Conservation (phyloP, 306 rosid species). For the Cercis canadensis region DNA sequence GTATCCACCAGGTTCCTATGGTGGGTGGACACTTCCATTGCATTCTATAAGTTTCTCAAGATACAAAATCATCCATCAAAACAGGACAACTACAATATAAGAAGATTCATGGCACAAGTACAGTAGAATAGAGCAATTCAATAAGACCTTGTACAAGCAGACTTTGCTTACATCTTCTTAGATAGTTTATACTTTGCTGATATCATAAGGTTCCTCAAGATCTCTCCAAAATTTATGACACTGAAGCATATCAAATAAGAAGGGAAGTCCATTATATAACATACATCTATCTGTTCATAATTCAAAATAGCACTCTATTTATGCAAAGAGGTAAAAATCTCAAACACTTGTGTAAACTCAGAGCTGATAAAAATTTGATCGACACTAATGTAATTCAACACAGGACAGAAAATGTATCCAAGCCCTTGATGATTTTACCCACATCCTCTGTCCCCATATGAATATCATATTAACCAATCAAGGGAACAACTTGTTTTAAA, state of each 20-base stretch:
- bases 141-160: neutral
- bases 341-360: too few relatives aligned
- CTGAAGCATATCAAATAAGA: neutral
- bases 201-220: neutral
- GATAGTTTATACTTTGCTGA: too few relatives aligned
- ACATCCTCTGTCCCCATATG: too few relatives aligned
- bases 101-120: neutral
- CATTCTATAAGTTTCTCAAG: too few relatives aligned
- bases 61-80: neutral
- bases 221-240: neutral
- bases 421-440: neutral
- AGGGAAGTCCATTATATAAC: too few relatives aligned
- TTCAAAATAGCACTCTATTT: neutral
- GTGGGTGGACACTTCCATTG: neutral
- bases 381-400: neutral
- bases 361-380: too few relatives aligned
- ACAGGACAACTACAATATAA: neutral
- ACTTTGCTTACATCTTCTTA: neutral
- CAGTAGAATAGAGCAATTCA: neutral
- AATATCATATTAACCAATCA: too few relatives aligned
- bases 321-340: too few relatives aligned
- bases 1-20: neutral
- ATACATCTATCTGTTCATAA: neutral
- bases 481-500: too few relatives aligned
- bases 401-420: neutral